These are phyloP conservation scores for Breynia disticha DNA, from an alignment of 441 rosid species.

Conservation along the genomic window DNA sequence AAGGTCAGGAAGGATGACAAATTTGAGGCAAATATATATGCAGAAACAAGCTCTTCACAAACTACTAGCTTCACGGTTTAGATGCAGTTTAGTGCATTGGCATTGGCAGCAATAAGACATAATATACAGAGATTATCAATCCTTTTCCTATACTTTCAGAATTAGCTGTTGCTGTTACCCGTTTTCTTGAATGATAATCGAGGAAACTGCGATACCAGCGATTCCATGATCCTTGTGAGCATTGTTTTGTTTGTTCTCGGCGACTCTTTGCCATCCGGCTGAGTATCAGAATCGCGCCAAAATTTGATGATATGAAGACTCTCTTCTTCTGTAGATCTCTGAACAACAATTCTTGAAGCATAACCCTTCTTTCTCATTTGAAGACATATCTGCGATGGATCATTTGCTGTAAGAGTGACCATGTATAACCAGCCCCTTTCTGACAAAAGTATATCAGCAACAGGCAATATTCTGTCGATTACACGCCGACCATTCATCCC, in stretches of 20 bases:
- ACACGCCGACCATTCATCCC: constrained; percentile 77
- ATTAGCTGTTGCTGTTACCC: constrained; percentile 12
- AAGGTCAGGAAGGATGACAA: too few relatives aligned
- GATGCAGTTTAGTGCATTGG: too few relatives aligned
- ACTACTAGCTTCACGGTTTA: too few relatives aligned
- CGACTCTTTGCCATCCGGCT: constrained; percentile 20
- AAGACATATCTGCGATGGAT: constrained; percentile 56
- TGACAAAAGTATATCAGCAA: constrained; percentile 62
- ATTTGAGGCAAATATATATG: too few relatives aligned
- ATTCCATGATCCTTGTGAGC: constrained; percentile 23
- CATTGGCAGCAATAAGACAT: too few relatives aligned
- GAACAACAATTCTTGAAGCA: constrained; percentile 60
- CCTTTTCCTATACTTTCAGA: neutral
- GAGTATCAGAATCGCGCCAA: constrained; percentile 51
- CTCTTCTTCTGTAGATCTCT: constrained; percentile 94
- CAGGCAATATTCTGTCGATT: constrained; percentile 67
- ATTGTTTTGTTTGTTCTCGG: constrained; percentile 15
- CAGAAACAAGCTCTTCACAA: too few relatives aligned
- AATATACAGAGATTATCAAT: neutral
- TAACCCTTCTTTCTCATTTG: constrained; percentile 66
- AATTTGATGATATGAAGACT: constrained; percentile 77
- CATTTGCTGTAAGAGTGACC: constrained; percentile 66
- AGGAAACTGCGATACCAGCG: constrained; percentile 40
- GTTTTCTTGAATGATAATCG: constrained; percentile 29
- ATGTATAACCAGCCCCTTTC: constrained; percentile 76